Conservation (phyloP, 1,284 basidiomycete species). For the Leccinum huronense region DNA sequence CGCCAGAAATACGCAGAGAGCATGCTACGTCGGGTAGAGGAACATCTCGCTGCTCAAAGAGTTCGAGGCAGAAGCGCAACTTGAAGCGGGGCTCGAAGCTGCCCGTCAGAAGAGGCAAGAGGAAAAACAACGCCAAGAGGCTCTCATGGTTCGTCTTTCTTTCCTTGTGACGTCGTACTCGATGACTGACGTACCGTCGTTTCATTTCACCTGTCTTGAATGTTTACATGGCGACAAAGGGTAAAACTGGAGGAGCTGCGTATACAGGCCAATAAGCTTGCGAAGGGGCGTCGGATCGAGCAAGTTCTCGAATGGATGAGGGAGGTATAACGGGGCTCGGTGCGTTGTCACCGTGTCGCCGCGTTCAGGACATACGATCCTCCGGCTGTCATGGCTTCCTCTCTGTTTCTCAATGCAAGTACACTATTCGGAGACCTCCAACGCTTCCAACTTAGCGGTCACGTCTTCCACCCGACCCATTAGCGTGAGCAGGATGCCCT, state of each 20-base stretch:
- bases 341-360: too few species aligned
- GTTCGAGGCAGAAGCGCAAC: constrained; percentile 69
- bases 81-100: constrained; percentile 70
- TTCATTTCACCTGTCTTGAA: too few species aligned
- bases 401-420: too few species aligned
- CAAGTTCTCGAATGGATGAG: constrained; percentile 75
- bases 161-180: constrained; percentile 41
- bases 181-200: constrained; percentile 63
- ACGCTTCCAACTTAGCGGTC: background rate
- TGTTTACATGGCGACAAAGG: constrained; percentile 40
- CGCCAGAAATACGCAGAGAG: constrained; percentile 85
- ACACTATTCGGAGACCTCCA: too few species aligned
- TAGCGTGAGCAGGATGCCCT: constrained; percentile 8
- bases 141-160: constrained; percentile 49
- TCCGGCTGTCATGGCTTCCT: too few species aligned
- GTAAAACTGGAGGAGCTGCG: constrained; percentile 58
- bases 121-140: constrained; percentile 60
- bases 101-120: constrained; percentile 69
- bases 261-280: constrained; percentile 63
- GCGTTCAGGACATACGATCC: too few species aligned
- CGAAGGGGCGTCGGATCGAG: constrained; percentile 70
- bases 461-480: background rate
- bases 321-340: constrained; percentile 38
- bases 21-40: constrained; percentile 73
- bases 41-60: constrained; percentile 54